Percentiles rank a stretch among this genome's conserved stretches.
Evolutionary conservation across 345 rosid genomes (phyloP).

Genomic region (Pistacia integerrima): DNA sequence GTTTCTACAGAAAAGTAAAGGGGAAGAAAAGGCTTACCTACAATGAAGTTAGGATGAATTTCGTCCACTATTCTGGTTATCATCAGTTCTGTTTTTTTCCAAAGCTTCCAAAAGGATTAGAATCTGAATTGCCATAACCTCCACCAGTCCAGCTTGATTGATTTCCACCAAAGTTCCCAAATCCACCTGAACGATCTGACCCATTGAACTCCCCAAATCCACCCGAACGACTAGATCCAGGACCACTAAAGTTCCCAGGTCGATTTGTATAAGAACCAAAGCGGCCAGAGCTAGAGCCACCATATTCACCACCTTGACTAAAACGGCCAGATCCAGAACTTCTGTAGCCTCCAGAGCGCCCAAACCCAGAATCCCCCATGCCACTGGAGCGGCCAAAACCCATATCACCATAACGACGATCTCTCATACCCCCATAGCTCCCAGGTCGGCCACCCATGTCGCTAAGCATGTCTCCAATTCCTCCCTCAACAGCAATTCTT

Average conservation of each 20-base stretch:
- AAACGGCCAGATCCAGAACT: conserved; percentile 34
- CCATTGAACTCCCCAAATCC: conserved; percentile 36
- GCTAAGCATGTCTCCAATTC: conserved; percentile 41
- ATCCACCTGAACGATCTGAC: conserved; percentile 45
- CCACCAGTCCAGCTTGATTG: conserved; percentile 23
- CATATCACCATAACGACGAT: conserved; percentile 44
- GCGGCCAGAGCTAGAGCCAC: conserved; percentile 31
- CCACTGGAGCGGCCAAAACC: conserved; percentile 53
- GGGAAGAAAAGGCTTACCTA: conserved; percentile 14
- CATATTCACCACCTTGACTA: conserved; percentile 15
- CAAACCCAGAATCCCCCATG: conserved; percentile 36
- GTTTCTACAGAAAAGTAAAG: too few species aligned
- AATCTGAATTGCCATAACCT: conserved; percentile 29
- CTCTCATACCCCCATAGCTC: conserved; percentile 50
- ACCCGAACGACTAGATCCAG: conserved; percentile 37
- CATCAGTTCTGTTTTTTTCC: conserved; percentile 11
- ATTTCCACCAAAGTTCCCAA: conserved; percentile 30
- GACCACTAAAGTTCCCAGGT: conserved; percentile 38
- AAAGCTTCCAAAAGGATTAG: conserved; percentile 15
- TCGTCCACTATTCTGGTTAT: background rate
- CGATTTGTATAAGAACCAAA: conserved; percentile 29
- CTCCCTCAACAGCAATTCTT: conserved; percentile 57
- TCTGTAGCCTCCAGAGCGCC: conserved; percentile 37
- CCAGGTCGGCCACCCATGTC: conserved; percentile 45
- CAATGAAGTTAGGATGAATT: conserved; percentile 3